These are phyloP conservation scores for Plantago ovata DNA, from an alignment of 257 asterid species.

Conservation along the genomic window DNA sequence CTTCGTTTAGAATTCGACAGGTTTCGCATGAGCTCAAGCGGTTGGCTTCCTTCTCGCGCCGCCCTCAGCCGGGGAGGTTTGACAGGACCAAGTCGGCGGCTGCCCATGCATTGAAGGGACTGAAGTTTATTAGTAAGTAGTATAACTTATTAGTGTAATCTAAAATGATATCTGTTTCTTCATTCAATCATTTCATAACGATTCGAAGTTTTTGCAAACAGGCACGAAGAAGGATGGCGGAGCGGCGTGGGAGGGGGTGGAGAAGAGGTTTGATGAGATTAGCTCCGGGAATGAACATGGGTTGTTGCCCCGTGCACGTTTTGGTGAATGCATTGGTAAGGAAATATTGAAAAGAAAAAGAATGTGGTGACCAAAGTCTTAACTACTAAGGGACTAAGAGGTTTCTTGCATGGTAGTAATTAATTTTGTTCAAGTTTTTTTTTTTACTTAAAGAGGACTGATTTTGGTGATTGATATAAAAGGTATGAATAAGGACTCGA, in stretches of 20 bases:
- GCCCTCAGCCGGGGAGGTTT: conserved; percentile 26
- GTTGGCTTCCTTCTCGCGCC: conserved; percentile 47
- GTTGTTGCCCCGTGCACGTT: conserved; percentile 57
- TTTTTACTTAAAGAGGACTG: background rate
- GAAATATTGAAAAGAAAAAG: background rate
- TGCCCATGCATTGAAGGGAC: conserved; percentile 68
- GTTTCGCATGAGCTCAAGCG: conserved; percentile 73
- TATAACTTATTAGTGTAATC: too few relatives aligned
- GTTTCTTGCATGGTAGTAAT: background rate
- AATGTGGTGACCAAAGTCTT: conserved; percentile 2
- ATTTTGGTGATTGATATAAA: background rate
- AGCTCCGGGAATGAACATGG: conserved; percentile 39
- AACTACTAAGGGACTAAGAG: conserved; percentile 14
- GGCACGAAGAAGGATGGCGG: conserved; percentile 37
- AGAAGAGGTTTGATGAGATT: conserved; percentile 56
- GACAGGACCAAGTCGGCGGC: conserved; percentile 73
- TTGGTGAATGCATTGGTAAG: conserved; percentile 86
- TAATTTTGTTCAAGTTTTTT: background rate
- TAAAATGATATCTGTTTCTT: too few relatives aligned
- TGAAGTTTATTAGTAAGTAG: conserved; percentile 78
- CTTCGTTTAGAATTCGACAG: conserved; percentile 55
- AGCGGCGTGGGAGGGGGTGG: conserved; percentile 77
- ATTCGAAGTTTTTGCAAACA: too few relatives aligned
- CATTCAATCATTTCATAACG: too few relatives aligned
- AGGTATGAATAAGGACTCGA: conserved; percentile 87